Conservation (phyloP, 2,329 filamentous ascomycete species). For the Penicillium sp. region DNA sequence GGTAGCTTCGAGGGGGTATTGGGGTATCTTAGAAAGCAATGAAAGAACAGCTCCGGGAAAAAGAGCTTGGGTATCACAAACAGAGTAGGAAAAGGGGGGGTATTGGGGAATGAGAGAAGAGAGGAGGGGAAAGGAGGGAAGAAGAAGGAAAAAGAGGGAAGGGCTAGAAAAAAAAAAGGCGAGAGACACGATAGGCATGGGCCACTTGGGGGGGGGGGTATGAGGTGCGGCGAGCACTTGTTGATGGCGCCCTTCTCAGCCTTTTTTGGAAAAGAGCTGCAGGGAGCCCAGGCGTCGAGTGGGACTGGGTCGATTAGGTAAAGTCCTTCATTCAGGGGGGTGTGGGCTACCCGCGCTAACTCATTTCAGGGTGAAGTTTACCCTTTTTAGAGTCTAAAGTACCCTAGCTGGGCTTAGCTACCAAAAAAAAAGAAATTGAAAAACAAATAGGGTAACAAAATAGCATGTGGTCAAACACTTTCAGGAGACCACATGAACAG, state of each 20-base stretch:
- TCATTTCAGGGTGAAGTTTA: background rate
- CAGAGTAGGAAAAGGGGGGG: conserved; percentile 18
- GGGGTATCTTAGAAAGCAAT: conserved; percentile 22
- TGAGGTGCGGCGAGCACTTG: conserved; percentile 2
- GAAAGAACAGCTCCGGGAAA: conserved; percentile 20
- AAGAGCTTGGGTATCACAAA: conserved; percentile 24
- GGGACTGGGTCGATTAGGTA: conserved; percentile 16
- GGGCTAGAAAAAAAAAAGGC: conserved; percentile 18
- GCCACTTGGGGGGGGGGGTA: conserved; percentile 3
- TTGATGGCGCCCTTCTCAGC: conserved; percentile 16
- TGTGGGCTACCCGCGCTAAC: background rate
- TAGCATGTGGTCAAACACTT: background rate
- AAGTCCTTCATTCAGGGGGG: conserved; percentile 12
- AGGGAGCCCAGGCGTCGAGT: conserved; percentile 19
- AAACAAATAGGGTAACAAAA: background rate
- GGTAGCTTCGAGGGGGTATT: conserved; percentile 4
- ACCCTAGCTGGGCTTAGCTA: background rate
- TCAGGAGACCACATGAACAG: background rate
- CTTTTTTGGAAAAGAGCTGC: conserved; percentile 20
- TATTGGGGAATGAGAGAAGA: conserved; percentile 16
- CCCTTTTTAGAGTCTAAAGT: background rate
- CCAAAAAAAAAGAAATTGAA: background rate
- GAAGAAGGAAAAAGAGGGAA: conserved; percentile 17
- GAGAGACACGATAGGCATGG: conserved; percentile 5
- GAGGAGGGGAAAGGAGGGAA: conserved; percentile 8